Evolutionary conservation across 805 yeast species (phyloP).

Genomic region (Ogataea angusta): DNA sequence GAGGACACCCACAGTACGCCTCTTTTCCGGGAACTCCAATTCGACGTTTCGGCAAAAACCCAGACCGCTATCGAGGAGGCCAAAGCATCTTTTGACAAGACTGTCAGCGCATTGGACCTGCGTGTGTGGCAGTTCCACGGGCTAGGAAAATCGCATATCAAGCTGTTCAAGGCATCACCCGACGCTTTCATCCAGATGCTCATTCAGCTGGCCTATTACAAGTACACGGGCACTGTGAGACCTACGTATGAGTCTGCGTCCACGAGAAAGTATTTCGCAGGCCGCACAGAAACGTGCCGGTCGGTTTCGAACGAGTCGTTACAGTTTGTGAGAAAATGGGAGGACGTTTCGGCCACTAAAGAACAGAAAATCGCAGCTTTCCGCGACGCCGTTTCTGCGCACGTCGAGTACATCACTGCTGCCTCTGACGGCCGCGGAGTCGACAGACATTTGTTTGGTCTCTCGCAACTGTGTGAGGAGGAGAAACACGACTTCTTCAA

Average conservation of each 20-base stretch:
- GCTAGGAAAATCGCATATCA: conserved; percentile 82
- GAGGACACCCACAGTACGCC: conserved; percentile 16
- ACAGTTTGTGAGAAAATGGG: conserved; percentile 72
- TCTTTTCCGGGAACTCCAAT: conserved; percentile 37
- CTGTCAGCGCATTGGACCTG: conserved; percentile 64
- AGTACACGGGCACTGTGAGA: conserved; percentile 70
- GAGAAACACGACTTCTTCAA: conserved; percentile 68
- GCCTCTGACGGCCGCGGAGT: conserved; percentile 88
- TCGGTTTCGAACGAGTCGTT: conserved; percentile 71
- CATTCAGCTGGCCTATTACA: conserved; percentile 86
- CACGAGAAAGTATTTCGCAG: conserved; percentile 81
- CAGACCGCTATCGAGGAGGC: conserved; percentile 55
- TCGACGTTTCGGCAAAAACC: conserved; percentile 56
- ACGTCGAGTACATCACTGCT: conserved; percentile 64
- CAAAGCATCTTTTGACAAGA: conserved; percentile 48
- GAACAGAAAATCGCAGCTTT: conserved; percentile 64
- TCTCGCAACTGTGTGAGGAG: conserved; percentile 62
- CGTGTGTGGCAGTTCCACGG: conserved; percentile 78
- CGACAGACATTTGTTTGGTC: conserved; percentile 91
- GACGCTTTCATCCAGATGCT: conserved; percentile 91
- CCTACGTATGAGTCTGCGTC: conserved; percentile 98
- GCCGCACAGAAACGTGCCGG: conserved; percentile 94
- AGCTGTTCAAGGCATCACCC: conserved; percentile 81
- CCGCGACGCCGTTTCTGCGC: conserved; percentile 70
- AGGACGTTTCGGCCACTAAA: conserved; percentile 45